A percentile compares a stretch with the other conserved stretches of the same genome.
Conservation (phyloP, 2,329 filamentous ascomycete genomes). For the Hypoxylon sp. region DNA sequence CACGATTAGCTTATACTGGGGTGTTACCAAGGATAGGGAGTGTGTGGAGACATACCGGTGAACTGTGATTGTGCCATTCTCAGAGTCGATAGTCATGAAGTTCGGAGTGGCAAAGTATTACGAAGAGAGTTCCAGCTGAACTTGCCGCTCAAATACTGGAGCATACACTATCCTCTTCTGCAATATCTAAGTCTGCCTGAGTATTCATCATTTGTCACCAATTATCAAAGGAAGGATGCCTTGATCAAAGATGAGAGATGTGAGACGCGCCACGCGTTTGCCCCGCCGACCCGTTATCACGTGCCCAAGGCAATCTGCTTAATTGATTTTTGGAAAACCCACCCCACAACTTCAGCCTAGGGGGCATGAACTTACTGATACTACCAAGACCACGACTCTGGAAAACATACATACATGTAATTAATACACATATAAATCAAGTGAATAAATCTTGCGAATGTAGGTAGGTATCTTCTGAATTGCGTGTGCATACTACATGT, state of each 20-base stretch:
- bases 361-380: no score
- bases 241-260: background rate
- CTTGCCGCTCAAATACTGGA: constrained; percentile 3
- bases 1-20: constrained; percentile 9
- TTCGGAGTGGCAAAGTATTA: background rate
- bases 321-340: background rate
- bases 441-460: background rate
- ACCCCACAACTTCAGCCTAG: no score
- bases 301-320: constrained; percentile 12
- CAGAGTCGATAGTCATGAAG: background rate
- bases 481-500: constrained; percentile 5
- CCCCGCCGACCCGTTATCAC: constrained; percentile 41
- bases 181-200: background rate
- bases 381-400: no score
- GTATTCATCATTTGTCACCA: constrained; percentile 3
- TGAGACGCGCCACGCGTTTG: constrained; percentile 43
- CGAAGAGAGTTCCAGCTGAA: constrained; percentile 4
- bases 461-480: constrained; percentile 15
- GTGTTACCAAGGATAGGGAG: constrained; percentile 54
- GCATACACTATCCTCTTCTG: constrained; percentile 3
- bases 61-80: constrained; percentile 49
- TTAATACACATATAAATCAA: background rate
- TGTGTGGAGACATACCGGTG: constrained; percentile 42
- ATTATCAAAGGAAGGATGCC: background rate
- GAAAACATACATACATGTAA: no score